These are phyloP conservation scores for Neurospora terricola DNA, from an alignment of 495 filamentous ascomycete species.

Conservation along the genomic window DNA sequence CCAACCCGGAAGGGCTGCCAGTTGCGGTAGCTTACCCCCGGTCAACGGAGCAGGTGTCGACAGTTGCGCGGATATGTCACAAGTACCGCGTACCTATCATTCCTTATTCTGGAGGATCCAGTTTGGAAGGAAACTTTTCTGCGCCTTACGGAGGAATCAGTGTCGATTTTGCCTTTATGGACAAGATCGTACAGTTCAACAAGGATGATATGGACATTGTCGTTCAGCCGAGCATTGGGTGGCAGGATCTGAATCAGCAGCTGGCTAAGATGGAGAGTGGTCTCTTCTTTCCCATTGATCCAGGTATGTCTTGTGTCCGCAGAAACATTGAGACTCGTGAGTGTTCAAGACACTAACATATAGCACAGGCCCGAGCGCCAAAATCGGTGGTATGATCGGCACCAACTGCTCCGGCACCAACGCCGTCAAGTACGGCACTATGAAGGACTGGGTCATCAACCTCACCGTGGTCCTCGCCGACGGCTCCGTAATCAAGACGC, in stretches of 20 bases:
- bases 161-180: slow-evolving; percentile 84
- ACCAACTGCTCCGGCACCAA: slow-evolving; percentile 76
- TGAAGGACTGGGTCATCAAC: slow-evolving; percentile 82
- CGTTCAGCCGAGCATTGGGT: slow-evolving; percentile 83
- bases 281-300: slow-evolving; percentile 85
- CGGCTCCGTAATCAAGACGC: slow-evolving; percentile 69
- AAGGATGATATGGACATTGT: slow-evolving; percentile 86
- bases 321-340: background rate
- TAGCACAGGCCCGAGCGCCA: slow-evolving; percentile 45
- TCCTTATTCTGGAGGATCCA: slow-evolving; percentile 79
- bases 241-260: slow-evolving; percentile 78
- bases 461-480: slow-evolving; percentile 72
- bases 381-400: slow-evolving; percentile 68
- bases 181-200: slow-evolving; percentile 67
- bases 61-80: slow-evolving; percentile 71
- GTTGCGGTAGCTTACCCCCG: slow-evolving; percentile 76
- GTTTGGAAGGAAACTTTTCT: slow-evolving; percentile 81
- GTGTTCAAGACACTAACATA: slow-evolving; percentile 6
- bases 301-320: slow-evolving; percentile 36
- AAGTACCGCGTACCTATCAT: slow-evolving; percentile 80
- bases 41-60: slow-evolving; percentile 68
- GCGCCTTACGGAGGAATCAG: slow-evolving; percentile 77
- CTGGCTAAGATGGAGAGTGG: slow-evolving; percentile 57
- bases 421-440: slow-evolving; percentile 72
- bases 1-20: slow-evolving; percentile 66